Evolutionary conservation across 208 protist genomes (phyloP), one percentile per base, ranked within the genome.

Genomic region (Leishmania tarentolae): DNA sequence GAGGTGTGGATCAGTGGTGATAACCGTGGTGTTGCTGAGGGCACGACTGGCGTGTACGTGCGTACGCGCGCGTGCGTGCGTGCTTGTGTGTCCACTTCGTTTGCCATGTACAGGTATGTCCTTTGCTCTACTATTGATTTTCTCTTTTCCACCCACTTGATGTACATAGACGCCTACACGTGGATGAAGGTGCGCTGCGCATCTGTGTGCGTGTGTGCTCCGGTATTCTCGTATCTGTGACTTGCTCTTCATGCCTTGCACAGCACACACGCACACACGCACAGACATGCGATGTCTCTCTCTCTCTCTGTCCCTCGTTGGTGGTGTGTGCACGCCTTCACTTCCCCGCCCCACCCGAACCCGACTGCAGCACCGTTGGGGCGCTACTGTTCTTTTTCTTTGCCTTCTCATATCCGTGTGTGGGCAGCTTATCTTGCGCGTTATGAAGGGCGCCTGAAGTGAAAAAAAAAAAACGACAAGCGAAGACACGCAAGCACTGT

Each of bases 101-200:
- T 31, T 57, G 46, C 28, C 50, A n/a, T 53, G 50, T 19, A 61
- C 47, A 76, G 42, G 72, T 76, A 56, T 76, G 72, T n/a, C 17
- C 44, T 52, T 73, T 73, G 47, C 0, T n/a, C 31, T 76, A 5
- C 53, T 5, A 44, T 11, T 35, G 44, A 31, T 53, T 53, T 17
- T 28, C 46, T 53, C 44, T 13, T 31, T 53, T 19, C 69, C 44
- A 19, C 53, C 42, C 9, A 53, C 24, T 73, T 52, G 42, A 73
- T 73, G 69, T 73, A 73, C 69, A 73, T 73, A 73, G 44, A 37
- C 28, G 15, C 69, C 69, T 73, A 52, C 6, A 19, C 24, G 44
- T 73, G 69, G 24, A 31, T 71, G 35, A 35, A n/a, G 65, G 2
- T 40, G 24, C n/a, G 44, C 4, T 40, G 24, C n/a, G 44, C 4